Evolutionary conservation across 208 protist species (phyloP).

Genomic region (Trypanosoma platydactyli): DNA sequence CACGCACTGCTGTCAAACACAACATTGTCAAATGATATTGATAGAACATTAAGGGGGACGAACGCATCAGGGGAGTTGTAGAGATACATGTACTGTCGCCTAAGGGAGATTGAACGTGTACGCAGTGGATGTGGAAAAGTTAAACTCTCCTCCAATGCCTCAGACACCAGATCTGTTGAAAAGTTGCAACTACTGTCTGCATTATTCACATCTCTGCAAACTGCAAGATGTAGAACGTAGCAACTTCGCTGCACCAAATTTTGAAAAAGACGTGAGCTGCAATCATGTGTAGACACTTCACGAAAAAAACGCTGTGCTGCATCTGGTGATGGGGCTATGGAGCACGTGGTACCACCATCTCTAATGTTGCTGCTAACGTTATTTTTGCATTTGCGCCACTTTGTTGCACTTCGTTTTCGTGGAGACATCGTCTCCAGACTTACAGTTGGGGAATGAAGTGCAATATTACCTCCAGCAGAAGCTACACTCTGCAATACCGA

Average conservation of each 20-base stretch:
- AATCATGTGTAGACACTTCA: background rate
- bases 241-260: slow-evolving; percentile 30
- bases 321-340: background rate
- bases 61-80: slow-evolving; percentile 33
- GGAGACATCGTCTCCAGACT: too few relatives aligned
- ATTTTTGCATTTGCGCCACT: background rate
- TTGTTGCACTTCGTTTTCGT: too few relatives aligned
- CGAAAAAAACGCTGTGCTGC: background rate
- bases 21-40: background rate
- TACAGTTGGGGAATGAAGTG: too few relatives aligned
- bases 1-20: background rate
- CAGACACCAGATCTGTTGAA: background rate
- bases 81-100: slow-evolving; percentile 51
- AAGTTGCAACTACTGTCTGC: background rate
- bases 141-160: background rate
- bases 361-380: background rate
- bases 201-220: background rate
- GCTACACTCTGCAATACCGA: background rate
- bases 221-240: slow-evolving; percentile 52
- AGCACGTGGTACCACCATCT: background rate
- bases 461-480: background rate
- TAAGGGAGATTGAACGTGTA: slow-evolving; percentile 44
- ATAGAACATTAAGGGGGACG: background rate
- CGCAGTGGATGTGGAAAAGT: slow-evolving; percentile 32
- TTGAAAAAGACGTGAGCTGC: slow-evolving; percentile 4